Percentiles rank a stretch among this genome's conserved stretches.
phyloP scores from a whole-genome alignment of 495 filamentous ascomycete species.

The Aspergillus affinis region DNA sequence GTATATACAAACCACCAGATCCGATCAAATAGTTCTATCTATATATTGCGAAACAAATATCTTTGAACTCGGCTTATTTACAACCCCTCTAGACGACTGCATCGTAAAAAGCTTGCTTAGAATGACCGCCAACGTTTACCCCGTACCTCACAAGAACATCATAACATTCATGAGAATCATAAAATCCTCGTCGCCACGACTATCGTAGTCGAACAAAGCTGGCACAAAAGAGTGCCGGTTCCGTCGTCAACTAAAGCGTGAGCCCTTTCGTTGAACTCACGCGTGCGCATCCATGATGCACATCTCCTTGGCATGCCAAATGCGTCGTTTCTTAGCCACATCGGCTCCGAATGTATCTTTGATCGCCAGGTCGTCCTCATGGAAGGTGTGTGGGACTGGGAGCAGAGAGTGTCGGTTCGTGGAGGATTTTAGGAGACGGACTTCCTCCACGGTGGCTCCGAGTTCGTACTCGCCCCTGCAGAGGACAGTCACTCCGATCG shows the following conservation, averaged over 20 bases:
- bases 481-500: constrained; percentile 67
- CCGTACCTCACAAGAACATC: not conserved
- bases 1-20: constrained; percentile 17
- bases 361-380: constrained; percentile 41
- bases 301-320: constrained; percentile 69
- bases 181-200: not conserved
- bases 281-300: constrained; percentile 59
- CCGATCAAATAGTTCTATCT: constrained; percentile 10
- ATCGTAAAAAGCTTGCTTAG: not conserved
- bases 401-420: constrained; percentile 10
- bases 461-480: constrained; percentile 83
- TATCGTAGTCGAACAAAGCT: not conserved
- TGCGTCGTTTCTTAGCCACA: constrained; percentile 61
- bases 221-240: not conserved
- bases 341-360: constrained; percentile 55
- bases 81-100: not conserved
- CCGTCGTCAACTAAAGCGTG: not conserved
- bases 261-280: constrained; percentile 11
- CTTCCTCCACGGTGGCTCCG: constrained; percentile 78
- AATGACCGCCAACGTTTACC: not conserved
- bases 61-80: not conserved
- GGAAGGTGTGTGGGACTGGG: constrained; percentile 19
- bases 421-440: constrained; percentile 39
- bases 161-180: not conserved
- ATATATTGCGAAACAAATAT: not conserved